phyloP scores from a whole-genome alignment of 495 filamentous ascomycete species.

The Penicillium paxilli region DNA sequence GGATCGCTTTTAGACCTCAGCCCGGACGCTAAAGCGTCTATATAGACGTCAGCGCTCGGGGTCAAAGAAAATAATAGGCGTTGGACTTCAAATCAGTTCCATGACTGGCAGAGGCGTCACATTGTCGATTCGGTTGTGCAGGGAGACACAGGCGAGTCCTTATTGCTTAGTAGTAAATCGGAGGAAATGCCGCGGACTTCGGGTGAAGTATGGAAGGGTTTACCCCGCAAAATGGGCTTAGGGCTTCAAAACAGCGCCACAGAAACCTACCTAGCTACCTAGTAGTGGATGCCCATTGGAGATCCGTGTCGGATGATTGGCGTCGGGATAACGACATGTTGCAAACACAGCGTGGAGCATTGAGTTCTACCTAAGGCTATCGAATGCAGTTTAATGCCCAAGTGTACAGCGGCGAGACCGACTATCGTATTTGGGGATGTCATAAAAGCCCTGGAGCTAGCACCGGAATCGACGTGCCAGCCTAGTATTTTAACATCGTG shows the following conservation, averaged over 20 bases:
- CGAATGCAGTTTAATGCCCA: not conserved
- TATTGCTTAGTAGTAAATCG: not conserved
- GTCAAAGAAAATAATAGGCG: not conserved
- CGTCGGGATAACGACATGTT: not conserved
- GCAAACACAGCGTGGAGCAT: not conserved
- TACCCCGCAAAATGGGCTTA: not conserved
- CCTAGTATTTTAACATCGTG: not conserved
- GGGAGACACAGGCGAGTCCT: not conserved
- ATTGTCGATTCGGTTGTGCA: not conserved
- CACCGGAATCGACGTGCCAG: not conserved
- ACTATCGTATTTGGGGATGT: not conserved
- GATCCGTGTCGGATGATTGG: not conserved
- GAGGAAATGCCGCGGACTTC: not conserved
- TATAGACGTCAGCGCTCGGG: not conserved
- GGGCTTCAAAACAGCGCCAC: not conserved
- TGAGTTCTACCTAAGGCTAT: not conserved
- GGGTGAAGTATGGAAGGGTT: not conserved
- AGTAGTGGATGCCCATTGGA: too few species aligned
- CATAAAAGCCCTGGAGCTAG: constrained; percentile 3
- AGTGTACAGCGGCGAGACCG: constrained; percentile 2
- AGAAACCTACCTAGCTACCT: not conserved
- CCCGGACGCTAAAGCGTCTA: not conserved
- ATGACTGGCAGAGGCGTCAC: not conserved
- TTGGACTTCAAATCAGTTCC: not conserved
- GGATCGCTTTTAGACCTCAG: not conserved